phyloP scores from a whole-genome alignment of 1,139 yeast species.

The Arxiozyma heterogenica region DNA sequence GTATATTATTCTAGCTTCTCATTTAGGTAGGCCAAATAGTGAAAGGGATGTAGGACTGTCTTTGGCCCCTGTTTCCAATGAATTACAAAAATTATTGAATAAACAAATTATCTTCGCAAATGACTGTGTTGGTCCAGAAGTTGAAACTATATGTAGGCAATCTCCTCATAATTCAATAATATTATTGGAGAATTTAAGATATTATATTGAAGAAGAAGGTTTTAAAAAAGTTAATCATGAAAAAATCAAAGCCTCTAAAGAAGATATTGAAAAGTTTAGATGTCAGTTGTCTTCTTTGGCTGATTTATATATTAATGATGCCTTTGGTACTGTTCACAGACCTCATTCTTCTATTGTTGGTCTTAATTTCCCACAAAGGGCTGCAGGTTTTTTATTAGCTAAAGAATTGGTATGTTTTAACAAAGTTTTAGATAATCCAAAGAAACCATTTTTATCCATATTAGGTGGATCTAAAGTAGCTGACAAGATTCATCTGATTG shows the following conservation, averaged over 20 bases:
- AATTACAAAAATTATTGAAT: slow-evolving; percentile 64
- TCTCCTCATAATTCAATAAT: too few species aligned
- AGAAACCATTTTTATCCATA: slow-evolving; percentile 93
- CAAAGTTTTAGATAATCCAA: slow-evolving; percentile 94
- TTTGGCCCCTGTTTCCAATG: slow-evolving; percentile 82
- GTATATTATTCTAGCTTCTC: slow-evolving; percentile 71
- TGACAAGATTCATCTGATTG: slow-evolving; percentile 17
- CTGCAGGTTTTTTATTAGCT: slow-evolving; percentile 86
- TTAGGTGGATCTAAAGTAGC: slow-evolving; percentile 98
- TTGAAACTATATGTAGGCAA: slow-evolving; percentile 40
- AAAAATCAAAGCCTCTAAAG: slow-evolving; percentile 34
- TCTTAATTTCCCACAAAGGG: slow-evolving; percentile 63
- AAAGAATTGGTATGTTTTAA: slow-evolving; percentile 94
- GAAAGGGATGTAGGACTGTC: slow-evolving; percentile 57
- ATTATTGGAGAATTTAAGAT: slow-evolving; percentile 88
- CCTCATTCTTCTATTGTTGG: slow-evolving; percentile 17
- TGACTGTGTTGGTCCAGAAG: slow-evolving; percentile 56
- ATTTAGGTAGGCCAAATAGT: slow-evolving; percentile 17
- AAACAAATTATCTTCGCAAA: slow-evolving; percentile 47
- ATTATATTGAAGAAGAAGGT: slow-evolving; percentile 53
- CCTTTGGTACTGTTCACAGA: slow-evolving; percentile 91
- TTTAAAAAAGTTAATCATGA: slow-evolving; percentile 15
- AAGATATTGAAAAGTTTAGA: slow-evolving; percentile 88
- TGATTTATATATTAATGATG: slow-evolving; percentile 93
- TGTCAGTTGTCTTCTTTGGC: slow-evolving; percentile 77